Evolutionary conservation across 768 basidiomycete genomes (phyloP).

Genomic region (Boletus subcaerulescens): DNA sequence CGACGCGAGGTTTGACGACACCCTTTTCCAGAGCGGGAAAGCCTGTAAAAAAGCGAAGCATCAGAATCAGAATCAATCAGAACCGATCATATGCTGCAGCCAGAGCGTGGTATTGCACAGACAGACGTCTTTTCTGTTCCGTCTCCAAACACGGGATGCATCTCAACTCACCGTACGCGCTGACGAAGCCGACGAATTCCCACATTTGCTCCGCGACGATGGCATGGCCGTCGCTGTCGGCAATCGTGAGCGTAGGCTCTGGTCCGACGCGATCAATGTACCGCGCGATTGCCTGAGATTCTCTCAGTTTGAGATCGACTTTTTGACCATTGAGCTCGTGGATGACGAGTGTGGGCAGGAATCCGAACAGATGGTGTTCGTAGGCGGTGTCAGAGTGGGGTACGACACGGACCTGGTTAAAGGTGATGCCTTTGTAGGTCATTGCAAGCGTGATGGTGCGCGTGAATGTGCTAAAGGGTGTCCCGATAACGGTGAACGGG

Average conservation of each 20-base stretch:
- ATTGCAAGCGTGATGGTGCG: conserved; percentile 31
- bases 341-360: conserved; percentile 31
- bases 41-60: conserved; percentile 8
- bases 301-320: conserved; percentile 26
- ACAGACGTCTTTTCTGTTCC: too few relatives aligned
- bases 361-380: conserved; percentile 31
- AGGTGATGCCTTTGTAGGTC: conserved; percentile 26
- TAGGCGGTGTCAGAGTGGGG: conserved; percentile 31
- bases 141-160: too few relatives aligned
- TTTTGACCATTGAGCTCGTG: conserved; percentile 22
- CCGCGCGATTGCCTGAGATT: conserved; percentile 28
- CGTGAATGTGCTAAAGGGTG: conserved; percentile 34
- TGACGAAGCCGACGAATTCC: conserved; percentile 30
- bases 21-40: conserved; percentile 30
- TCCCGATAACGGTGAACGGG: conserved; percentile 29
- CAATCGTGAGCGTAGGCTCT: conserved; percentile 24
- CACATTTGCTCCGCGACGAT: conserved; percentile 31
- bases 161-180: conserved; percentile 20
- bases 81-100: not conserved
- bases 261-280: conserved; percentile 31
- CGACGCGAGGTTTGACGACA: conserved; percentile 33
- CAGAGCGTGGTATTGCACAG: not conserved
- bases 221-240: conserved; percentile 18
- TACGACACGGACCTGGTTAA: conserved; percentile 23
- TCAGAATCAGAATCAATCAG: not conserved